phyloP scores from a whole-genome alignment of 176 grass and related monocot species.

The Ensete glaucum region DNA sequence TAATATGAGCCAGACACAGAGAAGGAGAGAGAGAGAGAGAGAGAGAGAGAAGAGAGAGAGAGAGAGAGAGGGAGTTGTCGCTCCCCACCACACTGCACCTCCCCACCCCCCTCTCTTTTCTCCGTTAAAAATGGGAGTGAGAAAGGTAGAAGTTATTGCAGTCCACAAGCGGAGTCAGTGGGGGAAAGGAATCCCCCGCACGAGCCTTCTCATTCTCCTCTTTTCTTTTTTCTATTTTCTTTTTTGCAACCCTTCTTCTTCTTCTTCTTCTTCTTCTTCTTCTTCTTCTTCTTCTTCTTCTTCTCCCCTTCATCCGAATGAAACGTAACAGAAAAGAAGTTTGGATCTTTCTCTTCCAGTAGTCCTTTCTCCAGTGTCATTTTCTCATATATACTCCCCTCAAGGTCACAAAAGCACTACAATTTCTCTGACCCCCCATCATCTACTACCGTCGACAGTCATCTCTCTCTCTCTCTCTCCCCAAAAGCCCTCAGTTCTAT shows the following conservation, averaged over 20 bases:
- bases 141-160: conserved; percentile 9
- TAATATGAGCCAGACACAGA: neutral
- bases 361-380: conserved; percentile 50
- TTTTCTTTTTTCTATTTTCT: conserved; percentile 15
- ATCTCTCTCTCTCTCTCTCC: no score
- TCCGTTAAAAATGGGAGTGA: conserved; percentile 22
- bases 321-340: conserved; percentile 11
- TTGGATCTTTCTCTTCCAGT: conserved; percentile 34
- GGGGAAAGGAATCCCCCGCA: conserved; percentile 71
- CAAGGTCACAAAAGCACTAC: neutral
- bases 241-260: neutral
- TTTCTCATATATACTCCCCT: conserved; percentile 55
- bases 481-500: no score
- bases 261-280: neutral
- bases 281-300: neutral
- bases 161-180: conserved; percentile 45
- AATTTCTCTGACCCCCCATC: conserved; percentile 2
- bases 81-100: no score
- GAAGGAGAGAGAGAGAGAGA: conserved; percentile 17
- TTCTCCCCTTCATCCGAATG: neutral
- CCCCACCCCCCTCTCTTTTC: neutral
- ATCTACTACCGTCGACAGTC: no score
- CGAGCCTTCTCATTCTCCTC: conserved; percentile 30
- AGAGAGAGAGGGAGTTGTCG: neutral
- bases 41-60: conserved; percentile 19